These are phyloP conservation scores for Coemansia sp. DNA, from an alignment of 192 early-diverging fungal genomes.

Conservation along the genomic window DNA sequence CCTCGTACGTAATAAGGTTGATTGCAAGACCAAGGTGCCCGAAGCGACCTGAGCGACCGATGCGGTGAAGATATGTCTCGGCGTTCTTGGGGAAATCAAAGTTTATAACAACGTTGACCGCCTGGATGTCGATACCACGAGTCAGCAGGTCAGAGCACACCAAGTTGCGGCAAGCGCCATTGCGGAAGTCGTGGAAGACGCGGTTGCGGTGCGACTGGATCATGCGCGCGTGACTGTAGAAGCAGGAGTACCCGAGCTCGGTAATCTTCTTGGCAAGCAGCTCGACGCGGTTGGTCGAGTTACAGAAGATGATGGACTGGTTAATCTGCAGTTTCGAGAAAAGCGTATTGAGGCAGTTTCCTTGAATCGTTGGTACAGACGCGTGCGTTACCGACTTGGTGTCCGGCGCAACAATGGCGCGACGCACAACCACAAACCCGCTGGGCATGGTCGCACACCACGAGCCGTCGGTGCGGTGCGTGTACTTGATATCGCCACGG, in stretches of 20 bases:
- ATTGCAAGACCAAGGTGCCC: conserved; percentile 96
- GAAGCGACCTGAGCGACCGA: conserved; percentile 96
- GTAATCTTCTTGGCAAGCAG: conserved; percentile 99
- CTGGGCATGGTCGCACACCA: conserved; percentile 38
- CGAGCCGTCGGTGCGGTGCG: conserved; percentile 19
- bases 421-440: conserved; percentile 32
- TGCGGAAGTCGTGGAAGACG: conserved; percentile 99
- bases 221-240: conserved; percentile 99
- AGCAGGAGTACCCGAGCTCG: conserved; percentile 99
- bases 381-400: conserved; percentile 13
- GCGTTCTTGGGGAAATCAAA: conserved; percentile 99
- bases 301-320: conserved; percentile 99
- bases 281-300: conserved; percentile 98
- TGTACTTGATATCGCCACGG: conserved; percentile 21
- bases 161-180: conserved; percentile 94
- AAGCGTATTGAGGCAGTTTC: conserved; percentile 71
- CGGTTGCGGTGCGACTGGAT: conserved; percentile 97
- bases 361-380: conserved; percentile 28
- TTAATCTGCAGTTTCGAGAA: conserved; percentile 99
- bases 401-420: conserved; percentile 4
- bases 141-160: conserved; percentile 98
- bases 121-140: conserved; percentile 99
- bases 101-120: conserved; percentile 99
- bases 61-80: conserved; percentile 98
- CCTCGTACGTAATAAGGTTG: conserved; percentile 98